Conservation (phyloP, 177 flowering plant genomes). For the Telopea speciosissima region DNA sequence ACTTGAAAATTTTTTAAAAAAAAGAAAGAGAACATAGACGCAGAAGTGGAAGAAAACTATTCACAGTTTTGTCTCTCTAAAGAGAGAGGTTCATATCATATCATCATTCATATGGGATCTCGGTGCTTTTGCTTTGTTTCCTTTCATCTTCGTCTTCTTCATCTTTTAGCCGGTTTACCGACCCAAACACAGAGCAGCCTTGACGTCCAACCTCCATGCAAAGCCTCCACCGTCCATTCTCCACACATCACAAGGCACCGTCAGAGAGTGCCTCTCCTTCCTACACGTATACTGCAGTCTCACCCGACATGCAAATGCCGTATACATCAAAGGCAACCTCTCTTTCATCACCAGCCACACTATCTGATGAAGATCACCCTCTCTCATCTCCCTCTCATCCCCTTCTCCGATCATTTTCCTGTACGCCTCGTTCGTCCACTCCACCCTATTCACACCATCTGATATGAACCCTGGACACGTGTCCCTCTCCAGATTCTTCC, state of each 20-base stretch:
- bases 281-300: conserved; percentile 41
- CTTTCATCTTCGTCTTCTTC: too few species aligned
- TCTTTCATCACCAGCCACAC: conserved; percentile 55
- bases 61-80: neutral
- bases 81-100: too few species aligned
- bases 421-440: conserved; percentile 67
- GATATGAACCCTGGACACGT: conserved; percentile 67
- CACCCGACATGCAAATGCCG: conserved; percentile 60
- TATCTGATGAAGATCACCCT: conserved; percentile 13
- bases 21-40: neutral
- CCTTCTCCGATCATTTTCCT: conserved; percentile 34
- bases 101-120: too few species aligned
- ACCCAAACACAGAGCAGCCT: conserved; percentile 66
- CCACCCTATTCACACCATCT: conserved; percentile 45
- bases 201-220: conserved; percentile 80
- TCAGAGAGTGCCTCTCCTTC: conserved; percentile 35
- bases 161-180: conserved; percentile 15
- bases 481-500: conserved; percentile 43
- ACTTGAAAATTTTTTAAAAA: too few species aligned
- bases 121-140: neutral
- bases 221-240: conserved; percentile 56
- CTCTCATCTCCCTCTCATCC: neutral
- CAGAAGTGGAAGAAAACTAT: neutral
- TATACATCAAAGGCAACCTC: conserved; percentile 21
- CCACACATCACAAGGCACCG: conserved; percentile 77